Evolutionary conservation across 2,329 filamentous ascomycete species (phyloP).

Genomic region (Amylocarpus encephaloides): DNA sequence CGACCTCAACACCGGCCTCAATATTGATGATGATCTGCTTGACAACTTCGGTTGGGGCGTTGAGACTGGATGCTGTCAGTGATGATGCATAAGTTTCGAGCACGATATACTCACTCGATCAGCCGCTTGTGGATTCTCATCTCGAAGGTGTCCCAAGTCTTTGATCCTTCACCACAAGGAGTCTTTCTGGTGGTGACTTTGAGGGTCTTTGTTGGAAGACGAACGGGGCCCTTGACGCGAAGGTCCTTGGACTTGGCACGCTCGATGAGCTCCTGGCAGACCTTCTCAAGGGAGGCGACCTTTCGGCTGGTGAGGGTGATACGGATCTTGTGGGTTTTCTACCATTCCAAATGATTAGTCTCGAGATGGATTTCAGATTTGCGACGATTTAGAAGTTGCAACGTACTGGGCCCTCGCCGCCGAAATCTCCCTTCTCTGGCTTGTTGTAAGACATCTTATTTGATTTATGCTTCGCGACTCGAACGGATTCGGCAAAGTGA

Average conservation of each 20-base stretch:
- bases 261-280: slow-evolving; percentile 97
- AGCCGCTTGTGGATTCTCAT: slow-evolving; percentile 99
- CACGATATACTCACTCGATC: slow-evolving; percentile 63
- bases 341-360: slow-evolving; percentile 4
- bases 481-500: slow-evolving; percentile 81
- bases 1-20: slow-evolving; percentile 87
- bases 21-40: slow-evolving; percentile 97
- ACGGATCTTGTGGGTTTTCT: slow-evolving; percentile 96
- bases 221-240: slow-evolving; percentile 95
- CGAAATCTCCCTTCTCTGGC: slow-evolving; percentile 79
- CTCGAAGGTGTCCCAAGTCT: slow-evolving; percentile 99
- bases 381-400: slow-evolving; percentile 6
- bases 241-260: slow-evolving; percentile 98
- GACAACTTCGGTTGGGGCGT: slow-evolving; percentile 95
- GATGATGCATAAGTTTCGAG: neutral
- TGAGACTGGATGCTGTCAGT: slow-evolving; percentile 51
- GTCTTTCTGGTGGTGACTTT: slow-evolving; percentile 82
- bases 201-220: slow-evolving; percentile 93
- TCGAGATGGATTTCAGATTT: neutral
- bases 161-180: slow-evolving; percentile 98
- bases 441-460: slow-evolving; percentile 88
- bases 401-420: slow-evolving; percentile 68
- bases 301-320: slow-evolving; percentile 96
- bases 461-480: slow-evolving; percentile 65
- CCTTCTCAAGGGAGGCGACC: slow-evolving; percentile 93